Evolutionary conservation across 1,284 basidiomycete genomes (phyloP), one percentile per base, ranked within the genome.

Genomic region (Apiotrichum porosum): DNA sequence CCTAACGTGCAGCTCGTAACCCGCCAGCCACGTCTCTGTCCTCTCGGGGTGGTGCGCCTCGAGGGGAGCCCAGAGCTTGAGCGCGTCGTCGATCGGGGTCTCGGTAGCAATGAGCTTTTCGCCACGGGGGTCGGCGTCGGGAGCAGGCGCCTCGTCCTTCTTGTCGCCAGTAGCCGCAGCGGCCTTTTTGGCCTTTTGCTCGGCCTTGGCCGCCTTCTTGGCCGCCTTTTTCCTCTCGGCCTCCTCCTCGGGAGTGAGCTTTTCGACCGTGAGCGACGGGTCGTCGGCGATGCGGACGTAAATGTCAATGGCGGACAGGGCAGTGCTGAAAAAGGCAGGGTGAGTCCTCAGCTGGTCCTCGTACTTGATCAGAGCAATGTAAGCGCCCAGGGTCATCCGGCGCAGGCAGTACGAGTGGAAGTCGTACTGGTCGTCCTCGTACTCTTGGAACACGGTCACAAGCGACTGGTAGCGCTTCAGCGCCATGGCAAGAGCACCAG

Each of bases 361-460:
- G 80, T 88, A 97, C 38, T 78, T 75, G 41, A 95, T 75, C 65
- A 94, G 75, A 46, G 83, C 80, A 44, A 88, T 61, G 70, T 98
- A 98, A 13, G 87, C 80, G 41, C 84, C 84, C 32, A 98, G 75
- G 3, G 88, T 95, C 68, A 86, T 88, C 63, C 89, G 90, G 38
- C 95, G 83, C 63, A 97, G 66, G 60, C 89, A 88, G 73, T 98
- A 99, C 8, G 85, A 84, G 71, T 99, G 95, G 79, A 98, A 99
- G 72, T 99, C 95, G 63, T 89, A 94, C 73, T 98, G 93, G 68
- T 98, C 95, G 59, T 97, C 91, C 63, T 93, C 88, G 57, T 90
- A 82, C 48, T 88, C 87, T 47, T 86, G 81, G 71, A 95, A 97
- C 14, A 85, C 78, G 83, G 89, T 62, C 6, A 38, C 32, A 13